Conservation (phyloP, 116 monocot species). For the Cymodocea nodosa region DNA sequence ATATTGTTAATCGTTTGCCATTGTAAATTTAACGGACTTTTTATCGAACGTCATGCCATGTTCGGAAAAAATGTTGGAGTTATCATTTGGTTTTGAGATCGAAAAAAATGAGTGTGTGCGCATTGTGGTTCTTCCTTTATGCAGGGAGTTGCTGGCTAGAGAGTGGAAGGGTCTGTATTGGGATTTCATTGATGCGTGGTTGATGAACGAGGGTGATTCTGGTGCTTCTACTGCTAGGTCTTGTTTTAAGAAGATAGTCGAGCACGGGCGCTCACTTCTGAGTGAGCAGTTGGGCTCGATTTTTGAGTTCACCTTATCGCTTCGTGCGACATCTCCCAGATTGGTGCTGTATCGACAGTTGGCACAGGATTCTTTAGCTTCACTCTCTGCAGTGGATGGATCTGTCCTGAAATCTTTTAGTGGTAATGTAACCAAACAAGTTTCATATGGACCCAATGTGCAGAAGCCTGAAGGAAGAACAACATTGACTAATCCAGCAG, state of each 20-base stretch:
- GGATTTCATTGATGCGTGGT: conserved; percentile 70
- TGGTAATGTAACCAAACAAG: neutral
- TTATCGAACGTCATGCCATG: too few relatives aligned
- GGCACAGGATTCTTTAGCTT: conserved; percentile 69
- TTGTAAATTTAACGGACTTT: too few relatives aligned
- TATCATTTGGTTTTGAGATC: neutral
- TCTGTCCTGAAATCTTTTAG: neutral
- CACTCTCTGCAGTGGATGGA: conserved; percentile 18
- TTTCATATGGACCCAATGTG: neutral
- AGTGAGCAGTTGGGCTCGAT: conserved; percentile 53
- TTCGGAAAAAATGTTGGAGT: too few relatives aligned
- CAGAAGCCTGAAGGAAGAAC: neutral
- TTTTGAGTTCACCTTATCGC: conserved; percentile 76
- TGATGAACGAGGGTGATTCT: conserved; percentile 38
- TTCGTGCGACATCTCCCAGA: conserved; percentile 77
- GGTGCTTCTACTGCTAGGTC: conserved; percentile 52
- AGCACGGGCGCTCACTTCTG: conserved; percentile 43
- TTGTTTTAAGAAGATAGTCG: conserved; percentile 51
- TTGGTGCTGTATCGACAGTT: conserved; percentile 72
- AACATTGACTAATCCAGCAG: conserved; percentile 8
- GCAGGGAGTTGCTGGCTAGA: conserved; percentile 77
- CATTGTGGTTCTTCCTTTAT: neutral
- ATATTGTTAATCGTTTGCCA: too few relatives aligned
- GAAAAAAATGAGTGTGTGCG: neutral
- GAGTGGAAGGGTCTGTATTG: conserved; percentile 72